Evolutionary conservation across 2,329 filamentous ascomycete genomes (phyloP).

Genomic region (Dryadomyces quercivorus): DNA sequence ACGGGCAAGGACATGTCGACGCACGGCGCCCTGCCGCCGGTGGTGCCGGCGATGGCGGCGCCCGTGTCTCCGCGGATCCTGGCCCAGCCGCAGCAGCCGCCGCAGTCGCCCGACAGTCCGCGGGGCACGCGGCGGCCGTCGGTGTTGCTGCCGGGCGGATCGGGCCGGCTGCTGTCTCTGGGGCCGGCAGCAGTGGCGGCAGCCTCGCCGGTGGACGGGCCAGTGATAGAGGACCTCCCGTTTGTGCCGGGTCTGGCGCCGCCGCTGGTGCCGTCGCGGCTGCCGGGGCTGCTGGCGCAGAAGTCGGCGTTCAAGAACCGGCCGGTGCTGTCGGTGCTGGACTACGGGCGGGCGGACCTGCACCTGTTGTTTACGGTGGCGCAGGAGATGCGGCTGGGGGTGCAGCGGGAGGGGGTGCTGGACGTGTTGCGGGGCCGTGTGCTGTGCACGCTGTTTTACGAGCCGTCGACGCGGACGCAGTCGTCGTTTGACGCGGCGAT

Average conservation of each 20-base stretch:
- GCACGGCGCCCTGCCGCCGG: slow-evolving; percentile 38
- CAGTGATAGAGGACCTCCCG: background rate
- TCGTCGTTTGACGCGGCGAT: slow-evolving; percentile 95
- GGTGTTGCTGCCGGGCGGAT: background rate
- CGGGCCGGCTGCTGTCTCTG: slow-evolving; percentile 21
- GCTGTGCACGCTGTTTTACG: slow-evolving; percentile 90
- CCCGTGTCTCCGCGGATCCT: background rate
- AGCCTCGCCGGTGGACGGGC: background rate
- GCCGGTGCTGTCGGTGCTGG: slow-evolving; percentile 82
- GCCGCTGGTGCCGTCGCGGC: slow-evolving; percentile 12
- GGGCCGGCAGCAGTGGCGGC: slow-evolving; percentile 12
- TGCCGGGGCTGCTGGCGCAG: slow-evolving; percentile 62
- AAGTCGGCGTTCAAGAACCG: slow-evolving; percentile 77
- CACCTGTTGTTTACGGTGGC: slow-evolving; percentile 93
- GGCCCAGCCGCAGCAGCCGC: background rate
- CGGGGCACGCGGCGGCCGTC: background rate
- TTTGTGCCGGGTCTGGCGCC: background rate
- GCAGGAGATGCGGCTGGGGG: slow-evolving; percentile 92
- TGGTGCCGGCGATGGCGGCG: slow-evolving; percentile 20
- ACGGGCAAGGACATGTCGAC: slow-evolving; percentile 67
- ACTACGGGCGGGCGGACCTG: slow-evolving; percentile 77
- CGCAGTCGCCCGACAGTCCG: background rate
- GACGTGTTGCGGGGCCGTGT: slow-evolving; percentile 78
- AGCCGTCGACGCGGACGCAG: slow-evolving; percentile 91
- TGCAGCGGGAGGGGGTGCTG: slow-evolving; percentile 82